A percentile compares a stretch with the other conserved stretches of the same genome.
phyloP scores from a whole-genome alignment of 2,329 filamentous ascomycete species.

The Trichoderma polysporum region DNA sequence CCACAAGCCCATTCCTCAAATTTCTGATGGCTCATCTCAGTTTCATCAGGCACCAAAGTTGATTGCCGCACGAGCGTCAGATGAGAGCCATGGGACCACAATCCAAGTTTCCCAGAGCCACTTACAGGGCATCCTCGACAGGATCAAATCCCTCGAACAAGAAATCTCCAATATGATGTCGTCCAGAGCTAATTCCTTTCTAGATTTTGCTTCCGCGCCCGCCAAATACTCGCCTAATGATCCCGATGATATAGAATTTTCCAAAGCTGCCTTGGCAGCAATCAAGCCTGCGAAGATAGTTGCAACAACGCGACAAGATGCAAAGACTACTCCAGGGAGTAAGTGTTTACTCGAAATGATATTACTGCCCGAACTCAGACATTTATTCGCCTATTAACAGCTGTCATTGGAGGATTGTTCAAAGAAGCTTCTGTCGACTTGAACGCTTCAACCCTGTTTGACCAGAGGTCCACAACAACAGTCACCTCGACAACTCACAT shows the following conservation, averaged over 20 bases:
- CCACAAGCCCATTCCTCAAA: constrained; percentile 13
- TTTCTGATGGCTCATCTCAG: constrained; percentile 20
- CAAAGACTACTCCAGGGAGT: not conserved
- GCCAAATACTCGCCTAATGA: not conserved
- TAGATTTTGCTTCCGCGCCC: not conserved
- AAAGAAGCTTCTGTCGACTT: not conserved
- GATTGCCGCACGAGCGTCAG: constrained; percentile 27
- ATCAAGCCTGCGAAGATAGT: not conserved
- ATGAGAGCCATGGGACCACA: constrained; percentile 28
- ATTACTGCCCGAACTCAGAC: not conserved
- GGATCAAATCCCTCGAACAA: constrained; percentile 31
- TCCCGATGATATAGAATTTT: not conserved
- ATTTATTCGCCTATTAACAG: not conserved
- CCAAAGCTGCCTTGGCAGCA: not conserved
- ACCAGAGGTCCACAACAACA: not conserved
- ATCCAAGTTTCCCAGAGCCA: constrained; percentile 30
- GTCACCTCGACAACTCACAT: not conserved
- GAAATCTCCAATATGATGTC: constrained; percentile 32
- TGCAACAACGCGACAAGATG: not conserved
- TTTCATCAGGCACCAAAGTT: constrained; percentile 22
- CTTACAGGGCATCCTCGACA: constrained; percentile 31
- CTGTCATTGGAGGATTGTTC: not conserved
- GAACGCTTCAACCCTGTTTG: not conserved
- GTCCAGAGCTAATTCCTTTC: not conserved
- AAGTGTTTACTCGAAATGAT: not conserved